phyloP scores from a whole-genome alignment of 305 asterid genomes.

The Fraxinus angustifolia region DNA sequence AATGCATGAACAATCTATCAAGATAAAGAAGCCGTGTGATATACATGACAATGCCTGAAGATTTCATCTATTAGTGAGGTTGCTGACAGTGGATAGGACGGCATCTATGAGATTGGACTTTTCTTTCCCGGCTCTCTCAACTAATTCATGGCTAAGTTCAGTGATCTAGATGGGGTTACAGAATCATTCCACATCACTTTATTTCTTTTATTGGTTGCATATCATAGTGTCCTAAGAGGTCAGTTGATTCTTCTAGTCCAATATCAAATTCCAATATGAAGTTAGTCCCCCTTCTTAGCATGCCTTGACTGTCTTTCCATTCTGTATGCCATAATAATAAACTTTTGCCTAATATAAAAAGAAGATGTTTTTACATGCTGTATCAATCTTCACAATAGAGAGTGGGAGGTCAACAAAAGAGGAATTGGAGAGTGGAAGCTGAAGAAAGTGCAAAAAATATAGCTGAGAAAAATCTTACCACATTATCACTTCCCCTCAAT shows the following conservation, averaged over 20 bases:
- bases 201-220: background rate
- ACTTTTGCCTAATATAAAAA: background rate
- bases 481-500: conserved; percentile 84
- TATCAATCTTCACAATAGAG: background rate
- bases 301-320: background rate
- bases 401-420: background rate
- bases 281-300: background rate
- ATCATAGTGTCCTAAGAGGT: background rate
- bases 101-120: background rate
- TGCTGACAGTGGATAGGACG: background rate
- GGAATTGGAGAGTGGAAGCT: background rate
- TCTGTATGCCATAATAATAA: background rate
- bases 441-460: background rate
- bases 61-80: background rate
- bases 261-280: background rate
- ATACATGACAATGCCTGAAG: background rate
- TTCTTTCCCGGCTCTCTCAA: background rate
- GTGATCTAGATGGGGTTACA: background rate
- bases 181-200: background rate
- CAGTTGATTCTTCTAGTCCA: background rate
- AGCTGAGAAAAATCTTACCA: conserved; percentile 44
- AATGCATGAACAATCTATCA: background rate
- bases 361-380: background rate
- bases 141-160: background rate
- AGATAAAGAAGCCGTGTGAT: background rate